These are phyloP conservation scores for Herpetospermum pedunculosum DNA, from an alignment of 306 rosid species.

Conservation along the genomic window DNA sequence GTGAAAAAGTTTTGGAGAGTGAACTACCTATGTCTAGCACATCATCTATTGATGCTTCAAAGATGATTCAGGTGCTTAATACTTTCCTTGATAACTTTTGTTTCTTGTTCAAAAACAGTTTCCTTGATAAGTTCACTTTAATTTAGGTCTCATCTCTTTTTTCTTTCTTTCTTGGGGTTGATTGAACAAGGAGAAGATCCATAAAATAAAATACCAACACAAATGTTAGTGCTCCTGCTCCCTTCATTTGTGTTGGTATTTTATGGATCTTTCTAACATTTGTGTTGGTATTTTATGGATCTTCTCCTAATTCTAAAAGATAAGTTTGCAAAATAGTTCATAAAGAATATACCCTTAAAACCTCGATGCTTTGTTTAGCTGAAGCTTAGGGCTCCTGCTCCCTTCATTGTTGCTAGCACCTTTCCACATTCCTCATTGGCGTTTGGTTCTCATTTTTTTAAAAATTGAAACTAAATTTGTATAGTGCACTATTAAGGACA, in stretches of 20 bases:
- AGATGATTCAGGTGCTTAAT: slow-evolving; percentile 43
- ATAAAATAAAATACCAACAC: too few species aligned
- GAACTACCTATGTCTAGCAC: slow-evolving; percentile 49
- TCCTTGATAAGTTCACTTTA: background rate
- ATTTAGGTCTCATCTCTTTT: background rate
- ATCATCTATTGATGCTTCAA: slow-evolving; percentile 39
- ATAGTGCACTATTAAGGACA: background rate
- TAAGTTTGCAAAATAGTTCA: background rate
- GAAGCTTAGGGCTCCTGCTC: background rate
- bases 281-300: too few species aligned
- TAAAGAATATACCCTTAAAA: background rate
- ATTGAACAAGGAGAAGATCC: too few species aligned
- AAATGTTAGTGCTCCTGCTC: too few species aligned
- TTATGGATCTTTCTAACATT: too few species aligned
- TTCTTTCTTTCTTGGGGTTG: background rate
- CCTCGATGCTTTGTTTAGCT: background rate
- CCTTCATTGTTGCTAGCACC: background rate
- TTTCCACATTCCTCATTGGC: background rate
- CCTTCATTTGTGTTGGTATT: too few species aligned
- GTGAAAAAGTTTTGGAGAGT: slow-evolving; percentile 39
- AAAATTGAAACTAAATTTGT: background rate
- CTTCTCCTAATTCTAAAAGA: too few species aligned
- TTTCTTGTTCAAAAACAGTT: background rate
- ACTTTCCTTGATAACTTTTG: background rate
- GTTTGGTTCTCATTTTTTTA: background rate